A percentile compares a stretch with the other conserved stretches of the same genome.
phyloP scores from a whole-genome alignment of 2,329 filamentous ascomycete species.

The Tolypocladium album region DNA sequence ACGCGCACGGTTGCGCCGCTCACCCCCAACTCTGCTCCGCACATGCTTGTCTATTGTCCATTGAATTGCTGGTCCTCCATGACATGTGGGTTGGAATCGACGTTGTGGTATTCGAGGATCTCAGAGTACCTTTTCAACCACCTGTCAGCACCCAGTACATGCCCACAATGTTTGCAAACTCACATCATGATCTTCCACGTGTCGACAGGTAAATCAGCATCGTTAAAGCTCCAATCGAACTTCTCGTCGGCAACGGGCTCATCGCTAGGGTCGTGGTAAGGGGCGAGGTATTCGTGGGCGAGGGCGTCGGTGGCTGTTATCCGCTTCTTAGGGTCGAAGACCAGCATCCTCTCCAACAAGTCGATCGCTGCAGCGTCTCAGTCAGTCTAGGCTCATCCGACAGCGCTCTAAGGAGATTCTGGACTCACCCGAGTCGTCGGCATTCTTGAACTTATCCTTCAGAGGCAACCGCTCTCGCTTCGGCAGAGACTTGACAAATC shows the following conservation, averaged over 20 bases:
- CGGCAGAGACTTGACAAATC: constrained; percentile 94
- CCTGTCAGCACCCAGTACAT: neutral
- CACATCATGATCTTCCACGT: constrained; percentile 99
- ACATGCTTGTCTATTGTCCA: constrained; percentile 17
- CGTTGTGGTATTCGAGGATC: constrained; percentile 96
- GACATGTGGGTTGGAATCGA: constrained; percentile 44
- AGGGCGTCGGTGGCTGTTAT: constrained; percentile 80
- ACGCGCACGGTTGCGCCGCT: neutral
- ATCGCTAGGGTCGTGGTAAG: constrained; percentile 95
- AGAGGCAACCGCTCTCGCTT: constrained; percentile 88
- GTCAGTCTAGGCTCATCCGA: neutral
- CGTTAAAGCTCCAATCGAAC: constrained; percentile 99
- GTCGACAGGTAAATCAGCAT: constrained; percentile 91
- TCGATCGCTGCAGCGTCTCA: constrained; percentile 58
- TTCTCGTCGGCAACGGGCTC: constrained; percentile 94
- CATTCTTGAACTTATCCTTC: constrained; percentile 86
- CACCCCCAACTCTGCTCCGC: neutral
- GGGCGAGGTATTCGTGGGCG: constrained; percentile 84
- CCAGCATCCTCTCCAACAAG: constrained; percentile 90
- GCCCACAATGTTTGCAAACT: constrained; percentile 19
- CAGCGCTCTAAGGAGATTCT: neutral
- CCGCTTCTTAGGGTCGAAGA: constrained; percentile 96
- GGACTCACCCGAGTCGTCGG: constrained; percentile 65
- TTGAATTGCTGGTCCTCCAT: constrained; percentile 28
- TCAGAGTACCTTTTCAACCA: constrained; percentile 72